Base-by-base conservation (phyloP, 2,329 filamentous ascomycete species). In the Trichoderma gracile region DNA sequence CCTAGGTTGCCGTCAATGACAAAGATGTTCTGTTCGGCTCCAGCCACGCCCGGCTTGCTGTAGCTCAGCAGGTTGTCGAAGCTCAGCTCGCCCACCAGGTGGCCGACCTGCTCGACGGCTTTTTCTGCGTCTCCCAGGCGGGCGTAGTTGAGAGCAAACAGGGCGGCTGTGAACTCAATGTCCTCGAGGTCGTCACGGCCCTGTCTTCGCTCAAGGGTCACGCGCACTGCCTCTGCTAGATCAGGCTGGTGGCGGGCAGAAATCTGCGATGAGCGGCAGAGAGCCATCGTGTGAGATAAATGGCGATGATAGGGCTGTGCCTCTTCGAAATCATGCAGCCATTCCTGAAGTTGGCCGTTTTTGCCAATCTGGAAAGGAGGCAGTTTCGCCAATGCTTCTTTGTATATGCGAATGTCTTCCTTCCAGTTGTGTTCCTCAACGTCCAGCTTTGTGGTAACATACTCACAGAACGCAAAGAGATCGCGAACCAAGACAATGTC, bases 51-150 rank as follows among this genome's bases (percentile, higher is more conserved):
- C 0, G 63, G 63, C 23, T 65, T 65, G 42, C 63, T 65, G 50
- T 65, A 65, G 43, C 63, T 65, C 7, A 65, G 58, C 17, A 65
- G 49, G 38, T 65, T 65, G 15, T 65, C 63, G 19, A 65, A 65
- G 14, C 63, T 65, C 47, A 65, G 42, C 45, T 65, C 58, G 3
- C 63, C 50, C 14, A 65, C 58, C 17, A 65, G n/a, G 21, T 65
- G 63, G 12, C 63, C 63, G 19, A 65, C 33, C 17, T 65, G 57
- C 4, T 38, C 63, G 15, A 65, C 38, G 5, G 63, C 63, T 9
- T 56, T 65, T 14, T 62, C 64, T 7, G 58, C 64, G 14, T 65
- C 58, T 21, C 64, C 64, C n/a, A 65, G 3, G 1, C 59, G 50
- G 2, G 64, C 64, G 23, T 65, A 65, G n/a, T 65, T 63, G 12